These are phyloP conservation scores for Eutrema salsugineum DNA, from an alignment of 441 rosid genomes.

Conservation along the genomic window DNA sequence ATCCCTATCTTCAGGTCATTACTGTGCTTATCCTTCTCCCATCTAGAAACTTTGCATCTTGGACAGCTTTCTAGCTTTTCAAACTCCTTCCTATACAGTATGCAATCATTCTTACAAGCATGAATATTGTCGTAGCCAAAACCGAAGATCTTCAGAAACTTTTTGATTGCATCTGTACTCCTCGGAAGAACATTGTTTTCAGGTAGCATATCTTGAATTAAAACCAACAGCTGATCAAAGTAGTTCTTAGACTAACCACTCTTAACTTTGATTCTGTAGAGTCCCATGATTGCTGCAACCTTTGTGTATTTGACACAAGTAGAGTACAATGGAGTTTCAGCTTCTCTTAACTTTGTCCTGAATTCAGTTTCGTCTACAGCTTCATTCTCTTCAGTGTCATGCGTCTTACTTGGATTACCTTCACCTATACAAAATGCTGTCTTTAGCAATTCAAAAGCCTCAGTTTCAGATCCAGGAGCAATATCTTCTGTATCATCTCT, in stretches of 20 bases:
- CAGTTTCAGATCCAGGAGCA: neutral
- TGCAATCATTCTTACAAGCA: neutral
- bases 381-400: neutral
- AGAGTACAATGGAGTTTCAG: neutral
- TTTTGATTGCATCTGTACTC: neutral
- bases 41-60: neutral
- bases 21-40: neutral
- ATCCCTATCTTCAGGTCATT: neutral
- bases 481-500: neutral
- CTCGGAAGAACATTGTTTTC: neutral
- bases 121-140: neutral
- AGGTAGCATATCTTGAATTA: too few relatives aligned
- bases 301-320: neutral
- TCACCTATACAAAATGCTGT: neutral
- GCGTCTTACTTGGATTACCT: neutral
- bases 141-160: neutral
- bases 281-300: neutral
- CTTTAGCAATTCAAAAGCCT: conserved; percentile 3
- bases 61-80: neutral
- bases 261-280: too few relatives aligned
- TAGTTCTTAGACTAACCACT: too few relatives aligned
- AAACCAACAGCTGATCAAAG: too few relatives aligned
- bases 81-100: neutral
- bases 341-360: neutral
- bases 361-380: neutral